Evolutionary conservation across 129 eudicot genomes (phyloP), one percentile per base, ranked within the genome.

Genomic region (Chrysanthemum lavandulifolium): DNA sequence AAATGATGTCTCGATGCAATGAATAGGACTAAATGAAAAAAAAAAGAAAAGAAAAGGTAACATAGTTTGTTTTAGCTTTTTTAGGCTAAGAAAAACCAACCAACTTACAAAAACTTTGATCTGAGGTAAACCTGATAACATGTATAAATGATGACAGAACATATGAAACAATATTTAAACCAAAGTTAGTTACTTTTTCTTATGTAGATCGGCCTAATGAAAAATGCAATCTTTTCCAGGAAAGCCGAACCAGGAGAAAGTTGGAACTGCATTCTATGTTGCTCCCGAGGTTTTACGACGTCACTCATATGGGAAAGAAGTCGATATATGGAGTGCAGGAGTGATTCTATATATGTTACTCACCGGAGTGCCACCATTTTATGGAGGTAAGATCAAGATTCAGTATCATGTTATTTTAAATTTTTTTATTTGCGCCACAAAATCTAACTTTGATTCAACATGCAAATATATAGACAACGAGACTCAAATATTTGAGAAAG

Each of bases 281-380:
- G 97, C 97, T 65, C 96, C 96, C 4, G 96, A 91, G 73, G 96
- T 91, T 31, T 74, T 91, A 47, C 75, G 70, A 16, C 96, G 92
- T 47, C 77, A 70, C 72, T 47, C 52, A 81, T 91, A 91, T 67
- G 97, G 96, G 51, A 82, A 88, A 72, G 87, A 91, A 73, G 76
- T 79, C 1, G 96, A 91, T 76, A 76, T 91, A 55, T 91, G 96
- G 90, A 91, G 97, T 73, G 96, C 97, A 60, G 97, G 97, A 72
- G 95, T 91, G 75, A 91, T 91, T 80, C 69, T 91, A 59, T 91
- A 86, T 76, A 88, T 91, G 80, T 81, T 91, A 75, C 96, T 91
- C 73, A 88, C 85, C 14, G 97, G 96, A 43, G 92, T 77, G 5
- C 97, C 96, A 0, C 97, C 92, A 12, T 91, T 91, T 65, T 75